These are phyloP conservation scores for Quercus alba DNA, from an alignment of 306 rosid species.

Conservation along the genomic window DNA sequence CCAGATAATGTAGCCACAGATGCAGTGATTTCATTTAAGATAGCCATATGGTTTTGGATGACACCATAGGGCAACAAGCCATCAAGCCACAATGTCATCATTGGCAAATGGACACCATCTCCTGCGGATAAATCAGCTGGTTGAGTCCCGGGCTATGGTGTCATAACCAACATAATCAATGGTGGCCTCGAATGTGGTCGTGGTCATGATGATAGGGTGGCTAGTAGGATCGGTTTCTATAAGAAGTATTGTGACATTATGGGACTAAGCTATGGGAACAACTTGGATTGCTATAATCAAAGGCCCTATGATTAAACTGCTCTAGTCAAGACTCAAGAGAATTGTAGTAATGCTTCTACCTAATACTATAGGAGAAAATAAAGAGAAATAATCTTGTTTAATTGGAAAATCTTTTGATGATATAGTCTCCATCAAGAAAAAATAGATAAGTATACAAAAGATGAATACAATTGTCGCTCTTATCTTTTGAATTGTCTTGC, in stretches of 20 bases:
- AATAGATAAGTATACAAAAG: no score
- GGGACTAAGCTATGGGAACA: constrained; percentile 9
- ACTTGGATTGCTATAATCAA: constrained; percentile 34
- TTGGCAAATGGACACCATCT: constrained; percentile 42
- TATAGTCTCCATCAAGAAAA: no score
- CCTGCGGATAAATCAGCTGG: constrained; percentile 21
- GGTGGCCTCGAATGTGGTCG: constrained; percentile 46
- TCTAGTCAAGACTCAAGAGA: neutral
- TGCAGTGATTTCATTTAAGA: constrained; percentile 46
- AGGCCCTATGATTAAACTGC: constrained; percentile 16
- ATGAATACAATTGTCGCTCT: no score
- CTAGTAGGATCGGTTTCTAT: constrained; percentile 38
- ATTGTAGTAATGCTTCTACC: neutral
- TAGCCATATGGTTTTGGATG: constrained; percentile 76
- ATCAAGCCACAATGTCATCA: constrained; percentile 54
- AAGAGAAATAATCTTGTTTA: no score
- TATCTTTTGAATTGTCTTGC: no score
- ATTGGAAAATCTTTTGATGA: no score
- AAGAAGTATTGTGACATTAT: constrained; percentile 25
- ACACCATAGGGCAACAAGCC: constrained; percentile 53
- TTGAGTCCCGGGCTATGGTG: constrained; percentile 41
- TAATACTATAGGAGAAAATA: no score
- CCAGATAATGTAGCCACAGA: constrained; percentile 54
- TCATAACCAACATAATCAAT: constrained; percentile 49
- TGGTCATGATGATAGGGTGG: constrained; percentile 25